Evolutionary conservation across 208 protist species (phyloP).

Genomic region (Spongospora subterranea): DNA sequence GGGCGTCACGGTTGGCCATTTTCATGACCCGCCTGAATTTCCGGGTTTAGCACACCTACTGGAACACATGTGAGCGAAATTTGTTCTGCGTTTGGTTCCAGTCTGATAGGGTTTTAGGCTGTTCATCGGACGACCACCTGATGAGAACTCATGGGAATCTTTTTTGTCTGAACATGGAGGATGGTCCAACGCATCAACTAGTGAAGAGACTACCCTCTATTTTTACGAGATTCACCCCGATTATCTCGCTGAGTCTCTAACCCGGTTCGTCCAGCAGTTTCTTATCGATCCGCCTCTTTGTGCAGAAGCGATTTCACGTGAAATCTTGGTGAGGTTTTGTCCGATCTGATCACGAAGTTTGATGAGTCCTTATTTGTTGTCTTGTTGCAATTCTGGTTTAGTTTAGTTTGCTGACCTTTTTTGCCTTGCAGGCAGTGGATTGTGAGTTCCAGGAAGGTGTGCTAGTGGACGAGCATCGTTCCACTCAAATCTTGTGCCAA

Average conservation of each 20-base stretch:
- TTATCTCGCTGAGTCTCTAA: neutral
- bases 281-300: slow-evolving; percentile 10
- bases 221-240: slow-evolving; percentile 55
- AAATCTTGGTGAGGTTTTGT: neutral
- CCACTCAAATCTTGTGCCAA: slow-evolving; percentile 20
- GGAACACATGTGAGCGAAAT: slow-evolving; percentile 1
- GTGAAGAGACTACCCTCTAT: slow-evolving; percentile 50
- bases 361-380: neutral
- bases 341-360: neutral
- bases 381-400: no score
- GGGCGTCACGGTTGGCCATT: slow-evolving; percentile 44
- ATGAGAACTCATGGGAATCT: neutral
- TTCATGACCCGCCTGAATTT: slow-evolving; percentile 3
- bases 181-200: slow-evolving; percentile 23
- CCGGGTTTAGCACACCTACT: slow-evolving; percentile 31
- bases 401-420: no score
- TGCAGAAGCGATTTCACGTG: neutral
- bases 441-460: slow-evolving; percentile 36
- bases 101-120: neutral
- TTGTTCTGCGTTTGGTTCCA: slow-evolving; percentile 7
- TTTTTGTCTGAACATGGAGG: slow-evolving; percentile 48
- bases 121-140: slow-evolving; percentile 2
- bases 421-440: slow-evolving; percentile 44
- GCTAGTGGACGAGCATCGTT: slow-evolving; percentile 35
- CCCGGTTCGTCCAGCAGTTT: neutral